These are phyloP conservation scores for Penicillium herquei DNA, from an alignment of 495 filamentous ascomycete species.

Conservation along the genomic window DNA sequence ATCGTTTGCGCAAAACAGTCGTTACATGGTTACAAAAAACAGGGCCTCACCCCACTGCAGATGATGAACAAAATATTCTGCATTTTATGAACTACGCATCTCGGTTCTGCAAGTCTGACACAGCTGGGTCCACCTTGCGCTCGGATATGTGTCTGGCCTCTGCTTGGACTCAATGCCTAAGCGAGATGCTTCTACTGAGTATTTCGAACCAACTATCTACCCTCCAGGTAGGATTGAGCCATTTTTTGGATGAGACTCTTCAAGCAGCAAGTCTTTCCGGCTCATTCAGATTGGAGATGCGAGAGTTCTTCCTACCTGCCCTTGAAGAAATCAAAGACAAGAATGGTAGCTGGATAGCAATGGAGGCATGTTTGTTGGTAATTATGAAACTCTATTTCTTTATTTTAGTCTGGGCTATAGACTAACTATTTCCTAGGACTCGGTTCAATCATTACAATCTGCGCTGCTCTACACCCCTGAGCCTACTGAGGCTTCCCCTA, in stretches of 20 bases:
- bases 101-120: constrained; percentile 13
- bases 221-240: constrained; percentile 28
- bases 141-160: constrained; percentile 28
- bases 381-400: background rate
- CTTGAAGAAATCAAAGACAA: constrained; percentile 23
- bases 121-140: constrained; percentile 10
- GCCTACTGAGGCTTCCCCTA: background rate
- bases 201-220: constrained; percentile 14
- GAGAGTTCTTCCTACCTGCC: constrained; percentile 24
- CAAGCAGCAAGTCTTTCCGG: constrained; percentile 11
- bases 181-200: constrained; percentile 23
- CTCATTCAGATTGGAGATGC: constrained; percentile 11
- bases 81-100: constrained; percentile 26
- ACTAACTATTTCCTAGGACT: constrained; percentile 24
- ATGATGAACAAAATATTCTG: constrained; percentile 18
- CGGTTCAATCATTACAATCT: constrained; percentile 19
- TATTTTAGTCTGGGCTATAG: background rate
- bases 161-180: constrained; percentile 31
- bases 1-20: constrained; percentile 33
- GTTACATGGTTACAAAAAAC: constrained; percentile 26
- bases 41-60: constrained; percentile 10
- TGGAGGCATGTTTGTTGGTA: constrained; percentile 34
- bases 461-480: constrained; percentile 1
- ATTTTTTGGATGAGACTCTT: constrained; percentile 25
- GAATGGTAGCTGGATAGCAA: background rate